Conservation (phyloP, 805 yeast genomes). For the Kodamaea hsintzibuensis region DNA sequence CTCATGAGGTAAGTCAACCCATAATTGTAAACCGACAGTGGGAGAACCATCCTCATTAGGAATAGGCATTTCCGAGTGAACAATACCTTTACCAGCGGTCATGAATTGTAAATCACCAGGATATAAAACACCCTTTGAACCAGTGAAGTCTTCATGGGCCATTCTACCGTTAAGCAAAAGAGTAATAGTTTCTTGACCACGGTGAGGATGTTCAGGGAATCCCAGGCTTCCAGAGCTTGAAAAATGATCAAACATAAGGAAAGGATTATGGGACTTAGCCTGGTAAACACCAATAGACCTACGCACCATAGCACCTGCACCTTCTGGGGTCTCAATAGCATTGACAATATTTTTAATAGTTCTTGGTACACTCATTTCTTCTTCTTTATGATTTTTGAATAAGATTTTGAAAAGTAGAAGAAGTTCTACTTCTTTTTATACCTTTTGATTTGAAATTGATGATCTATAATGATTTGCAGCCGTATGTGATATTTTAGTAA, state of each 20-base stretch:
- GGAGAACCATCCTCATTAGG: slow-evolving; percentile 46
- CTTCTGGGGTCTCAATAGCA: slow-evolving; percentile 77
- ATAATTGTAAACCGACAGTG: slow-evolving; percentile 72
- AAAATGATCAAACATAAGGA: slow-evolving; percentile 80
- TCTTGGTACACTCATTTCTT: slow-evolving; percentile 18
- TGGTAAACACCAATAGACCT: slow-evolving; percentile 72
- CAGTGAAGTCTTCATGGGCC: slow-evolving; percentile 87
- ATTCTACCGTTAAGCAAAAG: slow-evolving; percentile 63
- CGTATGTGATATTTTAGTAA: not conserved
- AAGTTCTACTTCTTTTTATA: not conserved
- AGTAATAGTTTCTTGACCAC: slow-evolving; percentile 82
- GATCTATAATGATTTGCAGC: not conserved
- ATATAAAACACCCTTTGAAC: slow-evolving; percentile 70
- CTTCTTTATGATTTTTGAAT: not conserved
- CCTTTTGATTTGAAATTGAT: not conserved
- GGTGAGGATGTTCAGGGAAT: slow-evolving; percentile 82
- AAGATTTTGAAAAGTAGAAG: not conserved
- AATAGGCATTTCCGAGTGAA: slow-evolving; percentile 86
- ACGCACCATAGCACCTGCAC: slow-evolving; percentile 83
- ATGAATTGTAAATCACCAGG: slow-evolving; percentile 89
- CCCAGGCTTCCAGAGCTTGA: slow-evolving; percentile 65
- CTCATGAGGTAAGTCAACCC: slow-evolving; percentile 79
- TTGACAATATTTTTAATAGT: slow-evolving; percentile 31
- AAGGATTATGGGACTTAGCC: slow-evolving; percentile 77
- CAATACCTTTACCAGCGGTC: slow-evolving; percentile 90